phyloP scores from a whole-genome alignment of 176 grass and related monocot species.

The Juncus effusus region DNA sequence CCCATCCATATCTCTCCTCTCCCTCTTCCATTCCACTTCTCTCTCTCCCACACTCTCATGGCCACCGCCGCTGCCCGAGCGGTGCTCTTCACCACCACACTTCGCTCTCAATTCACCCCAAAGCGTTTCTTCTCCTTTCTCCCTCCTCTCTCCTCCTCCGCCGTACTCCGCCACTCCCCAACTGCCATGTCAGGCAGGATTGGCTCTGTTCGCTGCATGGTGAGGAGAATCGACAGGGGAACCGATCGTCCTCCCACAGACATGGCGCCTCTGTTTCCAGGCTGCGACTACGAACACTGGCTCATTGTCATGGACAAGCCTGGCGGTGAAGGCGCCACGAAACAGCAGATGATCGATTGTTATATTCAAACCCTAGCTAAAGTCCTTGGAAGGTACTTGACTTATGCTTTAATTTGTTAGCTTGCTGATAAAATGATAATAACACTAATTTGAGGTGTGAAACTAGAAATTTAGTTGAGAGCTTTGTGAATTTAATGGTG shows the following conservation, averaged over 20 bases:
- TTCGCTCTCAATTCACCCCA: neutral
- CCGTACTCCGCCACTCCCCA: neutral
- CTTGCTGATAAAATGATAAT: neutral
- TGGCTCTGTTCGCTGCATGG: conserved; percentile 66
- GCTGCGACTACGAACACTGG: conserved; percentile 99
- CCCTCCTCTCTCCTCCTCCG: neutral
- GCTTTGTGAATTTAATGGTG: neutral
- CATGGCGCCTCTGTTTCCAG: conserved; percentile 83
- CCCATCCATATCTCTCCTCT: conserved; percentile 17
- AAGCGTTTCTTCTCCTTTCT: conserved; percentile 8
- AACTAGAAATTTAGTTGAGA: neutral
- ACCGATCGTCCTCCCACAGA: conserved; percentile 75
- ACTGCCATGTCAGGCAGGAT: neutral
- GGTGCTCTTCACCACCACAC: conserved; percentile 32
- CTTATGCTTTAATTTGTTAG: neutral
- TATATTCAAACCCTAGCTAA: conserved; percentile 90
- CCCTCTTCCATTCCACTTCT: neutral
- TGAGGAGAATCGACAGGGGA: conserved; percentile 55
- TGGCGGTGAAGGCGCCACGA: conserved; percentile 68
- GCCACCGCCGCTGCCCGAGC: conserved; percentile 40
- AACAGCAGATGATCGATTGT: conserved; percentile 98
- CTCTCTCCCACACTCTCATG: neutral
- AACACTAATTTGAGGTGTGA: neutral
- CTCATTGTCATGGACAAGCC: conserved; percentile 99
- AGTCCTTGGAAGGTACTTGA: conserved; percentile 72